These are phyloP conservation scores for Linderniella brevidens DNA, from an alignment of 257 asterid genomes.

Conservation along the genomic window DNA sequence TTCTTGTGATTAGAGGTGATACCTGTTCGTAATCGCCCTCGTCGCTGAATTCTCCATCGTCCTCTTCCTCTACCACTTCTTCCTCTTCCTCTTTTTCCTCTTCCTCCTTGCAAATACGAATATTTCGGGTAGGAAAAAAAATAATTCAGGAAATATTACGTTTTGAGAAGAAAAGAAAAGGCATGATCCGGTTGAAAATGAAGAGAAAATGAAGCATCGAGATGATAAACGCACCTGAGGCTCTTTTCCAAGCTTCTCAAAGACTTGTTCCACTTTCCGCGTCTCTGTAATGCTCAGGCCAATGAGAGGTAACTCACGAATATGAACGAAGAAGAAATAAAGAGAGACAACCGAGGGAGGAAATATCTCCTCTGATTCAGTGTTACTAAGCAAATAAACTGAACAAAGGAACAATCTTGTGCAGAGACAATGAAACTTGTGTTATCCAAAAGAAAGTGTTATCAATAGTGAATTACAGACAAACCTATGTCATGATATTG, in stretches of 20 bases:
- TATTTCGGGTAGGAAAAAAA: no score
- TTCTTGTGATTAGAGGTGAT: background rate
- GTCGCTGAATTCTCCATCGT: slow-evolving; percentile 37
- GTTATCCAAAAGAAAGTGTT: no score
- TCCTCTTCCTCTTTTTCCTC: slow-evolving; percentile 44
- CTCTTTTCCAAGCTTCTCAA: slow-evolving; percentile 43
- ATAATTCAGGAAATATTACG: no score
- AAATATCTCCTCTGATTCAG: background rate
- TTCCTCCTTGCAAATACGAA: slow-evolving; percentile 13
- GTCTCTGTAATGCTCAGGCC: slow-evolving; percentile 14
- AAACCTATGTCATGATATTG: no score
- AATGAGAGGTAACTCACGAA: background rate
- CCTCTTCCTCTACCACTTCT: slow-evolving; percentile 24
- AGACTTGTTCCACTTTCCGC: slow-evolving; percentile 23
- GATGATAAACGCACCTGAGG: slow-evolving; percentile 15
- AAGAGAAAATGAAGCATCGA: background rate
- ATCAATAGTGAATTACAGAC: no score
- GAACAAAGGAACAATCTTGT: no score
- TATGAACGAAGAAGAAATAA: background rate
- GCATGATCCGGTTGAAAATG: background rate
- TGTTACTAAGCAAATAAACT: no score
- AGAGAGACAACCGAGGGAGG: background rate
- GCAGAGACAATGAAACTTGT: no score
- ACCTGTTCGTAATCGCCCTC: slow-evolving; percentile 65
- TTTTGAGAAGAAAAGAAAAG: no score